phyloP scores from a whole-genome alignment of 148 eudicot genomes.

The Rhododendron mucronatum region DNA sequence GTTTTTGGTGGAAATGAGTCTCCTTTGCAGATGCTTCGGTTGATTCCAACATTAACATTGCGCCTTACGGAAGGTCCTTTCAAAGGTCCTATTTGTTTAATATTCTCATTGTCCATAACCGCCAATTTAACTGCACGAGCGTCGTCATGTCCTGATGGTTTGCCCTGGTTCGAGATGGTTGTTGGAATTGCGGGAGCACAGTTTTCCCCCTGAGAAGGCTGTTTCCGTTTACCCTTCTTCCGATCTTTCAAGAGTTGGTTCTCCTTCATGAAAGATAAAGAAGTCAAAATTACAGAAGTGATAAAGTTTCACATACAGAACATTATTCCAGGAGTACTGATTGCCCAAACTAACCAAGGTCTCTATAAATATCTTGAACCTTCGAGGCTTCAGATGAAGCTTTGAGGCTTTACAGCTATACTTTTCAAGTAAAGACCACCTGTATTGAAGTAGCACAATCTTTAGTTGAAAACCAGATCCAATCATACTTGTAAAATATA shows the following conservation, averaged over 20 bases:
- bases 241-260: constrained; percentile 87
- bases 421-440: constrained; percentile 98
- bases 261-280: constrained; percentile 48
- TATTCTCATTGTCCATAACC: constrained; percentile 55
- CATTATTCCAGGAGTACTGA: background rate
- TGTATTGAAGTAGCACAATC: constrained; percentile 20
- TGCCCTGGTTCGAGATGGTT: constrained; percentile 47
- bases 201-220: constrained; percentile 56
- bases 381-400: constrained; percentile 97
- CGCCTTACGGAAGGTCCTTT: constrained; percentile 59
- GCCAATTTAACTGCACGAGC: constrained; percentile 48
- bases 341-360: constrained; percentile 69
- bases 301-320: background rate
- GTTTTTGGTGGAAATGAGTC: constrained; percentile 50
- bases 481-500: background rate
- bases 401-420: constrained; percentile 98
- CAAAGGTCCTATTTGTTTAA: constrained; percentile 54
- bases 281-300: constrained; percentile 20
- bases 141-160: constrained; percentile 49
- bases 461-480: background rate
- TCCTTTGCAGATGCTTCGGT: constrained; percentile 52
- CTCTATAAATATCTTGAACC: constrained; percentile 85
- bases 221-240: constrained; percentile 62
- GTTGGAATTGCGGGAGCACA: constrained; percentile 35
- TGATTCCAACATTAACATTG: constrained; percentile 40